Evolutionary conservation across 1,284 basidiomycete genomes (phyloP).

Genomic region (Singerocomus inundabilis): DNA sequence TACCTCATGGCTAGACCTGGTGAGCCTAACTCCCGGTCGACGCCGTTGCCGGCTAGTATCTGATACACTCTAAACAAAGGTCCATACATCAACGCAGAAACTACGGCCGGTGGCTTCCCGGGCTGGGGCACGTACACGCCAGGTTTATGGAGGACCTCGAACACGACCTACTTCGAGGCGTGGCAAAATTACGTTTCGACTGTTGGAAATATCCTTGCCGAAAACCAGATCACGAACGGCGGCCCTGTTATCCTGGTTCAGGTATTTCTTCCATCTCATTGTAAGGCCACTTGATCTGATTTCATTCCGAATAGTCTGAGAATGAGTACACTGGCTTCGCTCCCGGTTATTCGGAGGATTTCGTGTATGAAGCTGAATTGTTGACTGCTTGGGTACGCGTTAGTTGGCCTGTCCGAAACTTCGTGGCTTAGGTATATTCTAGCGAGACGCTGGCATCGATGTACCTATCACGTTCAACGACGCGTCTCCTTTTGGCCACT

Average conservation of each 20-base stretch:
- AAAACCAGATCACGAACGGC: constrained; percentile 50
- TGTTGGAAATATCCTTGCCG: constrained; percentile 41
- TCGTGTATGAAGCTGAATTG: constrained; percentile 41
- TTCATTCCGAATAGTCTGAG: constrained; percentile 37
- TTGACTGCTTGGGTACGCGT: constrained; percentile 38
- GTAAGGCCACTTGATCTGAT: neutral
- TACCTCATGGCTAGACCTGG: constrained; percentile 48
- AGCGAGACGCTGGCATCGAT: constrained; percentile 44
- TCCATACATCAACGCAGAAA: constrained; percentile 57
- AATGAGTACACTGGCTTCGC: constrained; percentile 50
- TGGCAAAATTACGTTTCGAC: constrained; percentile 42
- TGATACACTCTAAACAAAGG: constrained; percentile 22
- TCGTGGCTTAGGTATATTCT: constrained; percentile 10
- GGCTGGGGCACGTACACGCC: constrained; percentile 49
- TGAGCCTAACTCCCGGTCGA: constrained; percentile 12
- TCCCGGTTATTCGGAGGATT: constrained; percentile 41
- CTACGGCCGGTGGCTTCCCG: constrained; percentile 49
- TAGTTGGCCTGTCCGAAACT: neutral
- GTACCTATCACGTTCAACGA: constrained; percentile 49
- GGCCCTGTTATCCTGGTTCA: constrained; percentile 56
- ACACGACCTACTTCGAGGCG: constrained; percentile 44
- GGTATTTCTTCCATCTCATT: constrained; percentile 24
- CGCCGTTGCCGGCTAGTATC: neutral
- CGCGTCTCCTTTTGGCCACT: constrained; percentile 44
- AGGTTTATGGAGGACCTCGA: constrained; percentile 46